These are phyloP conservation scores for Trebouxia sp. DNA, from an alignment of 139 green algal species.

Conservation along the genomic window DNA sequence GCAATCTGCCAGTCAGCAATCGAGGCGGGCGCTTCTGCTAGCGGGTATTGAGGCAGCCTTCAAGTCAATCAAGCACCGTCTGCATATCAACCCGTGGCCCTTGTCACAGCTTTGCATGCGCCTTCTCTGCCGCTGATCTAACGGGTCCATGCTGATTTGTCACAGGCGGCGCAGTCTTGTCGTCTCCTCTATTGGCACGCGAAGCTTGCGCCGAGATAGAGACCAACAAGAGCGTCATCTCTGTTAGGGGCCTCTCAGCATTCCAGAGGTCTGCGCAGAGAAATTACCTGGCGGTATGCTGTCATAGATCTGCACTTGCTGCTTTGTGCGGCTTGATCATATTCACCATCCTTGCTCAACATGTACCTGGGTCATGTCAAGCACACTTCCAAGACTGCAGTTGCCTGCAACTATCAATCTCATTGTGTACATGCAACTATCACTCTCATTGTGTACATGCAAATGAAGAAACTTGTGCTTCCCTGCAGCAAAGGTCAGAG, in stretches of 20 bases:
- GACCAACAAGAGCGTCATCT: conserved; percentile 23
- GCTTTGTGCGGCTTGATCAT: too few relatives aligned
- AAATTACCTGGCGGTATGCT: conserved; percentile 8
- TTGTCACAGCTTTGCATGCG: too few relatives aligned
- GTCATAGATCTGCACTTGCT: too few relatives aligned
- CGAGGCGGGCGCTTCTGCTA: neutral
- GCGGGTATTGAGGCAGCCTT: neutral
- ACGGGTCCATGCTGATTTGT: neutral
- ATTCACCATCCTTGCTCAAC: too few relatives aligned
- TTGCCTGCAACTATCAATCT: too few relatives aligned
- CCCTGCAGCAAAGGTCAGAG: conserved; percentile 25
- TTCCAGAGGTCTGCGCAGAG: conserved; percentile 32
- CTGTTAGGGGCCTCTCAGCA: conserved; percentile 27
- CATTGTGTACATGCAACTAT: too few relatives aligned
- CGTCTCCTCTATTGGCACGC: neutral
- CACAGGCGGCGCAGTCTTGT: neutral
- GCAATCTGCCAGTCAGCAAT: neutral
- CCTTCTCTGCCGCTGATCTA: neutral
- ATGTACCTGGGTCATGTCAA: too few relatives aligned
- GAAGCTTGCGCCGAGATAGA: neutral
- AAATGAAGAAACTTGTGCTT: neutral
- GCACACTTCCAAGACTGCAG: too few relatives aligned
- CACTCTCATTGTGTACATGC: too few relatives aligned
- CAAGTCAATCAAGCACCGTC: neutral
- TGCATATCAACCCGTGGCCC: neutral